Percentiles rank a stretch among this genome's conserved stretches.
Conservation (phyloP, 2,329 filamentous ascomycete genomes). For the Septoria petroselini region DNA sequence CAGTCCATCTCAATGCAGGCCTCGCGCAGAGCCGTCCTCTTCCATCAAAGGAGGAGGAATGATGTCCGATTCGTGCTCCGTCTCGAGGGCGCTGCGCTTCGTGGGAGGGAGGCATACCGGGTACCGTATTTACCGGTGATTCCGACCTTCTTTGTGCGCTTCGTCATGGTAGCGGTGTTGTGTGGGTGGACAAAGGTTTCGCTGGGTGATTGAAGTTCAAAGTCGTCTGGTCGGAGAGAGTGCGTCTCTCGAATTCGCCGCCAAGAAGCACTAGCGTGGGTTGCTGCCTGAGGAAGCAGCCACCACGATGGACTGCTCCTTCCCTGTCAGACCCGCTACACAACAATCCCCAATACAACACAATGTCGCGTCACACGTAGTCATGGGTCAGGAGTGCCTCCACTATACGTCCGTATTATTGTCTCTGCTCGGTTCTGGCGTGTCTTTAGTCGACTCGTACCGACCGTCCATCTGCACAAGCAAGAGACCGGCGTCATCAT, state of each 20-base stretch:
- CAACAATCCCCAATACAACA: no score
- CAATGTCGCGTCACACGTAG: no score
- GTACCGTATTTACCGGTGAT: slow-evolving; percentile 99
- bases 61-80: slow-evolving; percentile 12
- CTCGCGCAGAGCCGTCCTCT: slow-evolving; percentile 3
- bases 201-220: slow-evolving; percentile 17
- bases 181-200: slow-evolving; percentile 23
- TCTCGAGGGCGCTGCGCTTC: slow-evolving; percentile 6
- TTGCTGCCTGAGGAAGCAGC: neutral
- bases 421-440: neutral
- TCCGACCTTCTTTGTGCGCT: slow-evolving; percentile 97
- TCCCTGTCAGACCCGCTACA: neutral
- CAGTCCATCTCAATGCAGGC: neutral
- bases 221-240: slow-evolving; percentile 9
- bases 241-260: no score
- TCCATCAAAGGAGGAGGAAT: neutral
- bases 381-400: neutral
- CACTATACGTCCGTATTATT: neutral
- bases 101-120: slow-evolving; percentile 60
- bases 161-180: slow-evolving; percentile 69
- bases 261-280: no score
- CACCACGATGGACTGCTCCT: neutral
- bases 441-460: slow-evolving; percentile 1
- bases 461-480: neutral
- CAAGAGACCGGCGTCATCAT: slow-evolving; percentile 8